Evolutionary conservation across 1,284 basidiomycete species (phyloP).

Genomic region (Leccinum laetum): DNA sequence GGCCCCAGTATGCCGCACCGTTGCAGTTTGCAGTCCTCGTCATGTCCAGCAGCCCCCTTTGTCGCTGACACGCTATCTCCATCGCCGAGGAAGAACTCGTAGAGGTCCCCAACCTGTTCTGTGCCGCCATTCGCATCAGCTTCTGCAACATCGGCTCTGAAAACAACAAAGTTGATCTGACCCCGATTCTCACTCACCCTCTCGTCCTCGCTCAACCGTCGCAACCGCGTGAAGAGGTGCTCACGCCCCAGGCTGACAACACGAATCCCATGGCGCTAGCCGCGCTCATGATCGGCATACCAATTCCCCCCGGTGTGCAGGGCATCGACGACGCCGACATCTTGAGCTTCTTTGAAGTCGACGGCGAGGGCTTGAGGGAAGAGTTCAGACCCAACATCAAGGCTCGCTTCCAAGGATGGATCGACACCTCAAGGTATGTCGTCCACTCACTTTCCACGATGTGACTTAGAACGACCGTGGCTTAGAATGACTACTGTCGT

Average conservation of each 20-base stretch:
- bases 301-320: slow-evolving; percentile 39
- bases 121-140: slow-evolving; percentile 38
- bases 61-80: slow-evolving; percentile 36
- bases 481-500: too few species aligned
- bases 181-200: slow-evolving; percentile 45
- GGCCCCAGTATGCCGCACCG: slow-evolving; percentile 48
- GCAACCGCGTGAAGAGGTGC: slow-evolving; percentile 45
- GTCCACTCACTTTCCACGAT: too few species aligned
- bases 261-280: slow-evolving; percentile 59
- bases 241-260: slow-evolving; percentile 39
- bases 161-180: slow-evolving; percentile 39
- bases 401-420: slow-evolving; percentile 57
- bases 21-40: slow-evolving; percentile 46
- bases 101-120: slow-evolving; percentile 44
- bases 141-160: slow-evolving; percentile 51
- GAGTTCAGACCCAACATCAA: slow-evolving; percentile 58
- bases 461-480: too few species aligned
- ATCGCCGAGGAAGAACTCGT: slow-evolving; percentile 53
- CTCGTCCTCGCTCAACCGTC: slow-evolving; percentile 36
- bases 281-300: slow-evolving; percentile 69
- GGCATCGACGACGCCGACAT: slow-evolving; percentile 40
- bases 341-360: slow-evolving; percentile 51
- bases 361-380: slow-evolving; percentile 55
- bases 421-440: slow-evolving; percentile 31
- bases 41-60: slow-evolving; percentile 33